Percentiles rank a stretch among this genome's conserved stretches.
Evolutionary conservation across 2,329 filamentous ascomycete species (phyloP).

Genomic region (Fusarium compactum): DNA sequence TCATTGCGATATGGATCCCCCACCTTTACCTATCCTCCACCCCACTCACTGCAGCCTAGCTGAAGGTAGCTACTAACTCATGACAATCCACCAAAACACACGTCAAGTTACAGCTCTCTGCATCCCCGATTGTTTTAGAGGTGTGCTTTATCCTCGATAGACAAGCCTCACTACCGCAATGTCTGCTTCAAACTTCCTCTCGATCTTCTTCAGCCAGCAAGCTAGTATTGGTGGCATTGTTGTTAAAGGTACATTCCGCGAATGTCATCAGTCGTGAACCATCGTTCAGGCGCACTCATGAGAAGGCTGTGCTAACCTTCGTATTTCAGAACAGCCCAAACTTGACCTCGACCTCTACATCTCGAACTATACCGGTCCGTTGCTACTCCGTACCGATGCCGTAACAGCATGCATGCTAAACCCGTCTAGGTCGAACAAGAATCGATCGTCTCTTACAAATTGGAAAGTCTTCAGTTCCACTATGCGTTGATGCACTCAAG

Average conservation of each 20-base stretch:
- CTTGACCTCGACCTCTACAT: slow-evolving; percentile 94
- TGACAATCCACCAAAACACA: slow-evolving; percentile 33
- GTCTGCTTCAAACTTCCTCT: slow-evolving; percentile 52
- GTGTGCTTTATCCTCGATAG: slow-evolving; percentile 1
- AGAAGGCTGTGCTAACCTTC: slow-evolving; percentile 25
- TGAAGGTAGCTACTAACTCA: slow-evolving; percentile 2
- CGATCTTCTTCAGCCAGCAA: slow-evolving; percentile 61
- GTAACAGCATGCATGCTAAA: slow-evolving; percentile 21
- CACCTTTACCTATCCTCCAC: slow-evolving; percentile 18
- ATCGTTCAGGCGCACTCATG: neutral
- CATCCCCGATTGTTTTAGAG: slow-evolving; percentile 15
- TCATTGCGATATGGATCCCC: neutral
- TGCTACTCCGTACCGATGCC: neutral
- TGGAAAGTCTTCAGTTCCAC: slow-evolving; percentile 78
- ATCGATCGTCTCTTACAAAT: slow-evolving; percentile 86
- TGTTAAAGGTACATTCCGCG: slow-evolving; percentile 58
- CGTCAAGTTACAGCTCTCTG: slow-evolving; percentile 40
- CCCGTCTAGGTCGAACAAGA: slow-evolving; percentile 76
- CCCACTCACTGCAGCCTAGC: slow-evolving; percentile 34
- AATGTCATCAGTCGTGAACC: slow-evolving; percentile 10
- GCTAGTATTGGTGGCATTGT: slow-evolving; percentile 60
- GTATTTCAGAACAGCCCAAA: slow-evolving; percentile 76
- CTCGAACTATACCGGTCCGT: slow-evolving; percentile 83
- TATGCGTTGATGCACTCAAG: slow-evolving; percentile 84
- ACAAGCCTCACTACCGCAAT: slow-evolving; percentile 48